Evolutionary conservation across 495 filamentous ascomycete genomes (phyloP), one percentile per base, ranked within the genome.

Genomic region (Friedmanniomyces simplex): DNA sequence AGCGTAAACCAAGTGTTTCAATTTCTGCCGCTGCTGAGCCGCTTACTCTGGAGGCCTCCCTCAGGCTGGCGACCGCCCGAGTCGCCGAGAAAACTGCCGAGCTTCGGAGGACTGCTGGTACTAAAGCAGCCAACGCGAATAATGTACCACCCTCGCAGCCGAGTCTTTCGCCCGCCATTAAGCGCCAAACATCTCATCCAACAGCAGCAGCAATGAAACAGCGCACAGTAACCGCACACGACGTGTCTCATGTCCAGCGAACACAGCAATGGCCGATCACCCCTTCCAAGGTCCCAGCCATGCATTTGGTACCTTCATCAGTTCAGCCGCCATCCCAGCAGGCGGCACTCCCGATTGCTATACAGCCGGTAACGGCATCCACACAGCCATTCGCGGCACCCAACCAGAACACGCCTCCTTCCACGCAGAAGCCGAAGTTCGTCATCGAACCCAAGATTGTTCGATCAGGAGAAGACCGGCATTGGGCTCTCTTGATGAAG

Each of bases 401-500:
- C 50, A 54, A 49, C 42, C 60, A 41, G 50, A 25, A 34, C 32
- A 49, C 43, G 20, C 5, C 37, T 52, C 49, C 34, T 12, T 20
- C 32, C 10, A 13, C 28, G 2, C 7, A 5, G 2, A 62, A 34
- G 24, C 22, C 48, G 28, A 58, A 50, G 20, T 30, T n/a, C 20
- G 39, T 46, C 43, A 62, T 63, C 43, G 54, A 56, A 37, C 57
- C 64, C 1, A 63, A 70, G 30, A 52, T 45, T 20, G 49, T 65
- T n/a, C 59, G 66, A 25, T 47, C 59, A 24, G 58, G 59, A 18
- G 68, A 63, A 55, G 68, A 73, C 54, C 59, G 71, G 2, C 58
- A 73, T 43, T 63, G 58, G 51, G 48, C 60, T 16, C 55, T 78
- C 16, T 66, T 75, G 5, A 48, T 63, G 8, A 69, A 73, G 57